Evolutionary conservation across 257 asterid genomes (phyloP).

Genomic region (Solanum bulbocastanum): DNA sequence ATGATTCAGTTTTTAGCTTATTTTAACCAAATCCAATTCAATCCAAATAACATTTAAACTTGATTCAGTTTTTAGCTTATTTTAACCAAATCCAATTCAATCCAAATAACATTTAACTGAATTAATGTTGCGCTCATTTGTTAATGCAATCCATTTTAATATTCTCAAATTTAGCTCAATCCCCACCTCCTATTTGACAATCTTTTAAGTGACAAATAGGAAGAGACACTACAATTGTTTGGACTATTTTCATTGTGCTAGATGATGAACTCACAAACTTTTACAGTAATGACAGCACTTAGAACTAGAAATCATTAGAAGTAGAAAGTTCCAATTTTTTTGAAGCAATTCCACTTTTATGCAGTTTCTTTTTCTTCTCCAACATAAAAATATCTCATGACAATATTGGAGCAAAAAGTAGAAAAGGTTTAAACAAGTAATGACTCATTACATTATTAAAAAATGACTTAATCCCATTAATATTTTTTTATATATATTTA

Average conservation of each 20-base stretch:
- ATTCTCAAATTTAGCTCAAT: neutral
- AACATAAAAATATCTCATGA: neutral
- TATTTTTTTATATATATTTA: no score
- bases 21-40: neutral
- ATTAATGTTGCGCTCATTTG: no score
- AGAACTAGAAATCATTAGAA: neutral
- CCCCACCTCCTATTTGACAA: accelerated
- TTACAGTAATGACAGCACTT: neutral
- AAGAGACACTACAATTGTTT: neutral
- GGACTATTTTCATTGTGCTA: slow-evolving; percentile 1
- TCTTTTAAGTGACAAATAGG: neutral
- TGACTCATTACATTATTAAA: neutral
- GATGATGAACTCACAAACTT: slow-evolving; percentile 8
- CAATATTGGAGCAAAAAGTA: neutral
- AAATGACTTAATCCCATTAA: no score
- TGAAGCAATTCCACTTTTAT: neutral
- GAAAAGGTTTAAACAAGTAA: neutral
- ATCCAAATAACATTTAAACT: neutral
- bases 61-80: neutral
- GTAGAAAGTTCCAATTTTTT: neutral
- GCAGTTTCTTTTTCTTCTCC: neutral
- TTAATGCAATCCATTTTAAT: neutral
- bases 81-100: accelerated
- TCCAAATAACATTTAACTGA: neutral
- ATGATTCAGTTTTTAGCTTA: neutral